These are phyloP conservation scores for Emergomyces orientalis DNA, from an alignment of 2,329 filamentous ascomycete species.

Conservation along the genomic window DNA sequence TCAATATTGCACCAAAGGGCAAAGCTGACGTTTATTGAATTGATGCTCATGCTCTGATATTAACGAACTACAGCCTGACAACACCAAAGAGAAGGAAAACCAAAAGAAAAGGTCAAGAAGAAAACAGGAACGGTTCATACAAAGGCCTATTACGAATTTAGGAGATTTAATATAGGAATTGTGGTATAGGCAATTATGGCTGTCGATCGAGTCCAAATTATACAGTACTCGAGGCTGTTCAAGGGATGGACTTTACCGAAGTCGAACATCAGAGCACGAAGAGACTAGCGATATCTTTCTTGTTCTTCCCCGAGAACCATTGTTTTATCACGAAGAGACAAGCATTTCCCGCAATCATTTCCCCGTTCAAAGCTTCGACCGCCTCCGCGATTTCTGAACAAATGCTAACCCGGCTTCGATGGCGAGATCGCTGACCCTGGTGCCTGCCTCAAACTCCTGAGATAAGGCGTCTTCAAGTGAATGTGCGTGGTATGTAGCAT, in stretches of 20 bases:
- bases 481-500: constrained; percentile 41
- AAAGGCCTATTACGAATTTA: neutral
- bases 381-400: constrained; percentile 3
- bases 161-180: neutral
- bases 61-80: neutral
- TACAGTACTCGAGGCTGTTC: neutral
- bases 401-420: constrained; percentile 15
- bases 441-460: constrained; percentile 40
- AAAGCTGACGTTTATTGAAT: neutral
- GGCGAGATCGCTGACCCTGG: constrained; percentile 30
- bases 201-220: neutral
- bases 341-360: neutral
- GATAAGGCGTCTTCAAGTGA: constrained; percentile 44
- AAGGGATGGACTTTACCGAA: neutral
- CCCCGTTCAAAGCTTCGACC: constrained; percentile 4
- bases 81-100: neutral
- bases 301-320: neutral
- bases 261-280: neutral
- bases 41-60: no score
- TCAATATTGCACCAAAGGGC: neutral
- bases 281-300: neutral
- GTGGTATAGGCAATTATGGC: neutral
- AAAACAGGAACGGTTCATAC: neutral
- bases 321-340: neutral
- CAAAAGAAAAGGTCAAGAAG: neutral